A percentile compares a stretch with the other conserved stretches of the same genome.
Conservation (phyloP, 495 filamentous ascomycete genomes). For the Pseudomonodictys pantanalensis region DNA sequence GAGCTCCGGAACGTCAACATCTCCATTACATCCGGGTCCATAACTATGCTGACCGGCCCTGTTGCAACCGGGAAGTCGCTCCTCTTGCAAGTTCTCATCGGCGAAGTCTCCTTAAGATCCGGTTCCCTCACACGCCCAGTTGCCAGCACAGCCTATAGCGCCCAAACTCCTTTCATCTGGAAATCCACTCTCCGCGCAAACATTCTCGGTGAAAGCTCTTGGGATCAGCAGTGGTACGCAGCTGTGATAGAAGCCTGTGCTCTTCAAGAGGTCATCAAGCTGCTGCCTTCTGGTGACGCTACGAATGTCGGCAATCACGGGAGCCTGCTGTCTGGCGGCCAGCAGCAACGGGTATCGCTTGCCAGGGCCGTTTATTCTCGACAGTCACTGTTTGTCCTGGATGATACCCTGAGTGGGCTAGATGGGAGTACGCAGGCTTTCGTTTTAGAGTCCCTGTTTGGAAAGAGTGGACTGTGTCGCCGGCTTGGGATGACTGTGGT, state of each 20-base stretch:
- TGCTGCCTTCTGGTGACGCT: constrained; percentile 21
- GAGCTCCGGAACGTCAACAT: constrained; percentile 16
- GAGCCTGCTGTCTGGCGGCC: constrained; percentile 29
- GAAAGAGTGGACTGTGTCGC: constrained; percentile 42
- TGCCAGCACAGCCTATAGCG: constrained; percentile 19
- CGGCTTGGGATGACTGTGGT: constrained; percentile 43
- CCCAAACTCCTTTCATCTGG: constrained; percentile 29
- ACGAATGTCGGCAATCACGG: constrained; percentile 28
- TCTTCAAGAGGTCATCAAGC: constrained; percentile 16
- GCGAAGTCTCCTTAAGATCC: constrained; percentile 6
- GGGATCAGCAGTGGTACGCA: constrained; percentile 20
- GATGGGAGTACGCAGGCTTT: constrained; percentile 42
- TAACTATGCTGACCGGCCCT: constrained; percentile 24
- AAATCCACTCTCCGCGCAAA: constrained; percentile 27
- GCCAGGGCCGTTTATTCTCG: constrained; percentile 42
- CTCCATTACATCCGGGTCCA: background rate
- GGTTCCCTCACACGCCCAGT: constrained; percentile 7
- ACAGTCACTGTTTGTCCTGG: constrained; percentile 38
- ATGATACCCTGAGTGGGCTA: constrained; percentile 44
- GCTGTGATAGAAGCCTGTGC: constrained; percentile 21
- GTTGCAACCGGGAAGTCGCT: constrained; percentile 27
- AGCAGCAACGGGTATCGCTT: constrained; percentile 36
- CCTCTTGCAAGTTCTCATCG: constrained; percentile 18
- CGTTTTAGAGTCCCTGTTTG: constrained; percentile 45
- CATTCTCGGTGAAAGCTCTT: constrained; percentile 29